phyloP scores from a whole-genome alignment of 2,329 filamentous ascomycete species.

The Talaromyces piceae region DNA sequence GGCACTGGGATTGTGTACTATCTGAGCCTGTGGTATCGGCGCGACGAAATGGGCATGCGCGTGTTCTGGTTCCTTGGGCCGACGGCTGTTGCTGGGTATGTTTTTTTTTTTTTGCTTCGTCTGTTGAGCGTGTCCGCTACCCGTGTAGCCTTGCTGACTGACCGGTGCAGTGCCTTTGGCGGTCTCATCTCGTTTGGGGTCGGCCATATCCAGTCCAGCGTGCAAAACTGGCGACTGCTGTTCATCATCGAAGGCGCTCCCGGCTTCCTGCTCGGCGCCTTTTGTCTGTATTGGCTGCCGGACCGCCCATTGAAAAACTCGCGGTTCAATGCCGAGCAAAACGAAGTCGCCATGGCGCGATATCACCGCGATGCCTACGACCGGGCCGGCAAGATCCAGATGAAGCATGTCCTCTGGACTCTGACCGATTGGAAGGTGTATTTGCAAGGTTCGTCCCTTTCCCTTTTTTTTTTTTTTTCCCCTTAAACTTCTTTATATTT shows the following conservation, averaged over 20 bases:
- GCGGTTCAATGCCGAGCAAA: conserved; percentile 2
- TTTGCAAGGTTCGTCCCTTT: background rate
- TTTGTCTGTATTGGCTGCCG: conserved; percentile 6
- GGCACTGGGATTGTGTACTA: conserved; percentile 7
- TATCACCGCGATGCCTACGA: conserved; percentile 6
- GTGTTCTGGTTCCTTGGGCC: conserved; percentile 8
- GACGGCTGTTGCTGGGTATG: conserved; percentile 3
- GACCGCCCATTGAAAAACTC: conserved; percentile 6
- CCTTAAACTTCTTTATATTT: no score
- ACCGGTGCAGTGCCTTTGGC: background rate
- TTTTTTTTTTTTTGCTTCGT: background rate
- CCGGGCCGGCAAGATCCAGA: conserved; percentile 3
- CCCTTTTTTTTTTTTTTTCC: no score
- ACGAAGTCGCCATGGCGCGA: conserved; percentile 3
- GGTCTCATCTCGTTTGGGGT: conserved; percentile 6
- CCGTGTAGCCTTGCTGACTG: background rate
- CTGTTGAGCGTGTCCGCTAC: no score
- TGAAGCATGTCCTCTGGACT: conserved; percentile 5
- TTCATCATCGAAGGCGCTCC: conserved; percentile 6
- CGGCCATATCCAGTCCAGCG: conserved; percentile 2
- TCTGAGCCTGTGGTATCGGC: conserved; percentile 7
- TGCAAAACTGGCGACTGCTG: conserved; percentile 4
- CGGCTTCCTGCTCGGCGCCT: conserved; percentile 1
- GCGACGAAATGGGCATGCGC: conserved; percentile 6
- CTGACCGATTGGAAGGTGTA: conserved; percentile 7